These are phyloP conservation scores for Nemophila menziesii DNA, from an alignment of 257 asterid species.

Conservation along the genomic window DNA sequence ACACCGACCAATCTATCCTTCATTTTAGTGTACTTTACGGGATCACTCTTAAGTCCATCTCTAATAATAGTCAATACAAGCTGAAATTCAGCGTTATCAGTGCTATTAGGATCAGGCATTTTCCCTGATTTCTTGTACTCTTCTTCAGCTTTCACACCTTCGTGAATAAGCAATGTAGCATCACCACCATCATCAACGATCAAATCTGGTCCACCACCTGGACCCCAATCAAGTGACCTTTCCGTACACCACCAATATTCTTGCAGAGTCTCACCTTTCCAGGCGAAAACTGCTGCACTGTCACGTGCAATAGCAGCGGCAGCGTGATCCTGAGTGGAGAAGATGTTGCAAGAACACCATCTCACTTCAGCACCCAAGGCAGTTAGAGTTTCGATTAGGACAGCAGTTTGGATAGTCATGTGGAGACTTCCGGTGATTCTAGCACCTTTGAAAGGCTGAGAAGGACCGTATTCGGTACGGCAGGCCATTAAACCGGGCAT, in stretches of 20 bases:
- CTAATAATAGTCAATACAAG: slow-evolving; percentile 49
- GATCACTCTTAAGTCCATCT: slow-evolving; percentile 61
- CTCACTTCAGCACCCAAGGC: slow-evolving; percentile 84
- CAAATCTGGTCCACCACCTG: slow-evolving; percentile 71
- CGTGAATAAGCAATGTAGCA: slow-evolving; percentile 68
- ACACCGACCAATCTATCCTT: slow-evolving; percentile 80
- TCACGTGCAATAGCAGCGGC: slow-evolving; percentile 85
- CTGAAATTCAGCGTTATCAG: slow-evolving; percentile 79
- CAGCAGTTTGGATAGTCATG: slow-evolving; percentile 88
- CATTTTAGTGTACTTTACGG: slow-evolving; percentile 58
- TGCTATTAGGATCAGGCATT: slow-evolving; percentile 60
- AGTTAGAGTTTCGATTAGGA: slow-evolving; percentile 62
- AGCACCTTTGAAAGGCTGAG: slow-evolving; percentile 75
- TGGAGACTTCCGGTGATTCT: slow-evolving; percentile 65
- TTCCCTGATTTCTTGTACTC: slow-evolving; percentile 45
- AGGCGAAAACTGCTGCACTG: slow-evolving; percentile 83
- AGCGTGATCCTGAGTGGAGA: slow-evolving; percentile 84
- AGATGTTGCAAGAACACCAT: slow-evolving; percentile 89
- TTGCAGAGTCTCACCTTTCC: slow-evolving; percentile 82
- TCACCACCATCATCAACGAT: slow-evolving; percentile 92
- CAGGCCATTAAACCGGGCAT: slow-evolving; percentile 81
- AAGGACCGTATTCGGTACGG: slow-evolving; percentile 60
- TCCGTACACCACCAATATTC: slow-evolving; percentile 99
- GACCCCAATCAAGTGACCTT: slow-evolving; percentile 84
- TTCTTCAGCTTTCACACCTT: slow-evolving; percentile 85